Conservation (phyloP, 2,329 filamentous ascomycete species). For the Neurospora sp. region DNA sequence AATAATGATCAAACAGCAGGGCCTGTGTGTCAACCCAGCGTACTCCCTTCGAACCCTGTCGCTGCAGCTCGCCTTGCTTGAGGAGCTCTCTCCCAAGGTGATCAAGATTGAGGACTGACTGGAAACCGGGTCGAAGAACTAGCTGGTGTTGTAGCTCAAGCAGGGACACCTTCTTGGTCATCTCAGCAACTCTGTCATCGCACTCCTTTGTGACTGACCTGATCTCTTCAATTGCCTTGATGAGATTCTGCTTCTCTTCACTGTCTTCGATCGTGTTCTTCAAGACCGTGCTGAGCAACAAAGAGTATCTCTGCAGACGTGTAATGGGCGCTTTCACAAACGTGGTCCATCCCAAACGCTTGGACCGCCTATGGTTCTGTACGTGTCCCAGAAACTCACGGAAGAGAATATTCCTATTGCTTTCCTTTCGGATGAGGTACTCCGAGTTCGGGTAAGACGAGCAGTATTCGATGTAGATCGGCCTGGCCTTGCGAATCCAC, state of each 20-base stretch:
- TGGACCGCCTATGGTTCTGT: constrained; percentile 66
- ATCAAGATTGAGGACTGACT: constrained; percentile 81
- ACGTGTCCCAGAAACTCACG: constrained; percentile 74
- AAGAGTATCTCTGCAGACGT: constrained; percentile 77
- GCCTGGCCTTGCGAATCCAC: constrained; percentile 91
- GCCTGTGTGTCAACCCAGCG: constrained; percentile 91
- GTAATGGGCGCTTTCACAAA: constrained; percentile 92
- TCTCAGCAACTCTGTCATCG: constrained; percentile 84
- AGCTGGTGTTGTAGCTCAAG: constrained; percentile 77
- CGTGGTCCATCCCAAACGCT: constrained; percentile 84
- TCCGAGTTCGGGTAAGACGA: constrained; percentile 76
- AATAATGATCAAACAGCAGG: constrained; percentile 90
- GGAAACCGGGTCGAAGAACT: constrained; percentile 77
- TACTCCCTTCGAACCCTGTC: constrained; percentile 81
- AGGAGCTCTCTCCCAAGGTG: constrained; percentile 90
- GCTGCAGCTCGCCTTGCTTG: constrained; percentile 77
- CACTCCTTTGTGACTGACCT: constrained; percentile 83
- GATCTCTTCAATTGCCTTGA: constrained; percentile 83
- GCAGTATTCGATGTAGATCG: constrained; percentile 86
- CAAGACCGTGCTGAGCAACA: constrained; percentile 73
- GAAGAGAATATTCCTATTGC: constrained; percentile 78
- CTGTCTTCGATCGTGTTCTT: constrained; percentile 76
- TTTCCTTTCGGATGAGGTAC: constrained; percentile 74
- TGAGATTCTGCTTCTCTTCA: constrained; percentile 80
- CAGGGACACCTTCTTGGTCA: constrained; percentile 82